phyloP scores from a whole-genome alignment of 441 rosid genomes.

The Kokia cookei region DNA sequence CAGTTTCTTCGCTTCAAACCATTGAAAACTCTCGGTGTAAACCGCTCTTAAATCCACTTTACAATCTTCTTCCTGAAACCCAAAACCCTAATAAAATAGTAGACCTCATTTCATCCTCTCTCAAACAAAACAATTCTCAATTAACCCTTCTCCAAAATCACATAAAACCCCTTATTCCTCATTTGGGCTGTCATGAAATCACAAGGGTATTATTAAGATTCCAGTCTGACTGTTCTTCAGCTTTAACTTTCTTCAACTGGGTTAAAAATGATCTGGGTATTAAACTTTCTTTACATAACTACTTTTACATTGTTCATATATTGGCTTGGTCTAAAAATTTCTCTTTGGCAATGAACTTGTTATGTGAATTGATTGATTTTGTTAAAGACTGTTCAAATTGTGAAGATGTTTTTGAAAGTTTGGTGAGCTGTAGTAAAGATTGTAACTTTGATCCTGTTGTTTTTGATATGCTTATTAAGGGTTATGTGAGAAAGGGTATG shows the following conservation, averaged over 20 bases:
- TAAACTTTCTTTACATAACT: conserved; percentile 36
- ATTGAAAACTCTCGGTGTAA: conserved; percentile 22
- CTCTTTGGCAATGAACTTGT: conserved; percentile 48
- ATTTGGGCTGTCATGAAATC: conserved; percentile 57
- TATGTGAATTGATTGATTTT: conserved; percentile 47
- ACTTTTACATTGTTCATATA: conserved; percentile 57
- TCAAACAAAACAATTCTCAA: conserved; percentile 32
- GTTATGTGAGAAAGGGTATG: conserved; percentile 51
- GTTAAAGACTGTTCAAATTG: conserved; percentile 16
- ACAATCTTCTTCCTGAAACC: conserved; percentile 53
- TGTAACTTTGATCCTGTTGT: conserved; percentile 82
- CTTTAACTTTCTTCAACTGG: conserved; percentile 71
- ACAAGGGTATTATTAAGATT: conserved; percentile 77
- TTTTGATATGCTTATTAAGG: conserved; percentile 76
- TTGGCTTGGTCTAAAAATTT: conserved; percentile 59
- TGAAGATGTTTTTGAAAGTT: conserved; percentile 43
- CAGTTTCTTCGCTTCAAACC: conserved; percentile 29
- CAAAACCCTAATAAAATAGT: conserved; percentile 74
- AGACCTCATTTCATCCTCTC: conserved; percentile 52
- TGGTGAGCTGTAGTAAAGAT: conserved; percentile 48
- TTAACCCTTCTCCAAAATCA: conserved; percentile 26
- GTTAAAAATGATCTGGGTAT: conserved; percentile 53
- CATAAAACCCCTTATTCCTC: conserved; percentile 42
- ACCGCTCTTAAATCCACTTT: conserved; percentile 48
- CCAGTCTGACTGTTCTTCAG: conserved; percentile 65